phyloP scores from a whole-genome alignment of 148 eudicot genomes.

The Suaeda aralocaspica region DNA sequence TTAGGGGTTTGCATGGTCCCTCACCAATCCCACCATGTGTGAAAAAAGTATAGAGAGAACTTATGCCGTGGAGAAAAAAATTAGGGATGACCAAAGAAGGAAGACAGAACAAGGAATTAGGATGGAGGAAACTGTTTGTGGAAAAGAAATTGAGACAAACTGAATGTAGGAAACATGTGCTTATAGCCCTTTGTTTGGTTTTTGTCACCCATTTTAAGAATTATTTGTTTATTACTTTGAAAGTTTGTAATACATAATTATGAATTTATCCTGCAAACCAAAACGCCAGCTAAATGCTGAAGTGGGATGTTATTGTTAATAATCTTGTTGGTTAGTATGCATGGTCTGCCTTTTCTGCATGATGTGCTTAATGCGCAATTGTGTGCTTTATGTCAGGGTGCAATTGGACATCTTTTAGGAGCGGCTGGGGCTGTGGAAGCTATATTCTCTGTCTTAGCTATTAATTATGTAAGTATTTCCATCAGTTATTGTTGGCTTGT shows the following conservation, averaged over 20 bases:
- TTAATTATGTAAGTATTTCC: constrained; percentile 57
- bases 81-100: too few species aligned
- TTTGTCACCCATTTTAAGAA: not conserved
- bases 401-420: constrained; percentile 92
- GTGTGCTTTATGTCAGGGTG: constrained; percentile 49
- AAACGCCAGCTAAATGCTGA: not conserved
- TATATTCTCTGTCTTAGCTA: constrained; percentile 66
- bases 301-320: not conserved
- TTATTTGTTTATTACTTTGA: too few species aligned
- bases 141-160: too few species aligned
- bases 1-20: too few species aligned
- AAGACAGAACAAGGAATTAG: too few species aligned
- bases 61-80: too few species aligned
- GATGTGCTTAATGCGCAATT: not conserved
- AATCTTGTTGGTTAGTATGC: not conserved
- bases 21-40: too few species aligned
- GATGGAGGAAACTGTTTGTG: too few species aligned
- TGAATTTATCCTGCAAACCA: not conserved
- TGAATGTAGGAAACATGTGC: not conserved
- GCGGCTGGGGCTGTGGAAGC: constrained; percentile 99
- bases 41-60: too few species aligned
- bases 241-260: too few species aligned
- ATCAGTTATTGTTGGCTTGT: not conserved
- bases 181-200: too few species aligned
- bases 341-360: not conserved